Conservation (phyloP, 2,329 filamentous ascomycete species). For the Graphilbum fragrans region DNA sequence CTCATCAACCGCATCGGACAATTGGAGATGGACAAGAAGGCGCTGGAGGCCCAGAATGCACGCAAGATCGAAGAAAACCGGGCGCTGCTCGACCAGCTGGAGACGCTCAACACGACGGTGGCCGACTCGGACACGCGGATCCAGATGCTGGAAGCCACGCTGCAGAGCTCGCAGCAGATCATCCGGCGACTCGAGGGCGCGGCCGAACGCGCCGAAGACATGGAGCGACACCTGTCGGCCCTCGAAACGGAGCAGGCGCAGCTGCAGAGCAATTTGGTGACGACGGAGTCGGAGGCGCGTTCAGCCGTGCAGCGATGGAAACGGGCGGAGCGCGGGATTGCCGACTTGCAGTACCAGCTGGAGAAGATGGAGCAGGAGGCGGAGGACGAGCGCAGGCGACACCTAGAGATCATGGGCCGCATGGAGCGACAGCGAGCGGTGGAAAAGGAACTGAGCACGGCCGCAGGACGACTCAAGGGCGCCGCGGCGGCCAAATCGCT, state of each 20-base stretch:
- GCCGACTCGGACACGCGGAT: conserved; percentile 71
- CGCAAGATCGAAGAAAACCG: conserved; percentile 74
- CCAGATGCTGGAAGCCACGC: conserved; percentile 60
- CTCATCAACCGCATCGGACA: conserved; percentile 62
- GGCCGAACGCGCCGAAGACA: conserved; percentile 59
- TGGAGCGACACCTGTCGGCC: conserved; percentile 68
- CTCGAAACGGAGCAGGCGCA: conserved; percentile 73
- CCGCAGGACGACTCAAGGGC: conserved; percentile 69
- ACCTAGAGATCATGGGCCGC: conserved; percentile 66
- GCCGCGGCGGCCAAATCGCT: conserved; percentile 61
- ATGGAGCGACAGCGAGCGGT: conserved; percentile 77
- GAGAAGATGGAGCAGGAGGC: conserved; percentile 81
- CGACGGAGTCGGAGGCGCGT: conserved; percentile 62
- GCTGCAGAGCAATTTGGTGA: conserved; percentile 54
- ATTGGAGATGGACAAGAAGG: conserved; percentile 62
- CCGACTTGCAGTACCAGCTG: conserved; percentile 72
- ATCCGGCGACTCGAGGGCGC: conserved; percentile 63
- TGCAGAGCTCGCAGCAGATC: conserved; percentile 67
- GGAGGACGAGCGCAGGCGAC: conserved; percentile 65
- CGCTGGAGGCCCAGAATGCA: conserved; percentile 66
- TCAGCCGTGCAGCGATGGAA: conserved; percentile 75
- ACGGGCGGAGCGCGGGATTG: conserved; percentile 68
- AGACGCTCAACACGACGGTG: conserved; percentile 68
- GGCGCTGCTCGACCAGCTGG: conserved; percentile 68
- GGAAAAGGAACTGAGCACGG: conserved; percentile 69